Conservation (phyloP, 345 rosid genomes). For the Eucalyptus regnans region DNA sequence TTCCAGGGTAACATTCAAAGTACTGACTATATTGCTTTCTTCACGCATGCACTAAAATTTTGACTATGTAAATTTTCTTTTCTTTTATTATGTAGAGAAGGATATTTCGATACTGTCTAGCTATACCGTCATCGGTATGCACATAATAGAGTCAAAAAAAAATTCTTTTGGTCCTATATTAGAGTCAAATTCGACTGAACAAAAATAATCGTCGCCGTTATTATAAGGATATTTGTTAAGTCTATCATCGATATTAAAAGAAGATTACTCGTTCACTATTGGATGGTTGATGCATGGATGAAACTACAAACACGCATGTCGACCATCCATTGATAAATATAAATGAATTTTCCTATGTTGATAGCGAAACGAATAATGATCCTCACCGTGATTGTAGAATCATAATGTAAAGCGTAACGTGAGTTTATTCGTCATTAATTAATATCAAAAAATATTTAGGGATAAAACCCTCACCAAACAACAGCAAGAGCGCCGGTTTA, state of each 20-base stretch:
- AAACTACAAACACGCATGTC: background rate
- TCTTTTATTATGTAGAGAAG: no score
- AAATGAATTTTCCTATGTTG: background rate
- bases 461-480: background rate
- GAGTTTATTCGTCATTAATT: background rate
- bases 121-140: background rate
- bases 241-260: background rate
- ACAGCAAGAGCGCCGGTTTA: background rate
- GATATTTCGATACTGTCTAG: background rate
- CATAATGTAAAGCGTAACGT: background rate
- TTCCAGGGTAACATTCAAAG: background rate
- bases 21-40: background rate
- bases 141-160: no score
- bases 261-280: background rate
- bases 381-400: background rate
- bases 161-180: no score
- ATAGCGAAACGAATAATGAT: background rate
- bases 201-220: background rate
- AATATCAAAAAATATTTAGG: background rate
- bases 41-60: background rate
- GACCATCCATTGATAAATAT: background rate
- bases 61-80: background rate
- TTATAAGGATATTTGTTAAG: background rate
- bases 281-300: background rate
- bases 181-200: background rate